Evolutionary conservation across 2,329 filamentous ascomycete genomes (phyloP).

Genomic region (Monosporascus ibericus): DNA sequence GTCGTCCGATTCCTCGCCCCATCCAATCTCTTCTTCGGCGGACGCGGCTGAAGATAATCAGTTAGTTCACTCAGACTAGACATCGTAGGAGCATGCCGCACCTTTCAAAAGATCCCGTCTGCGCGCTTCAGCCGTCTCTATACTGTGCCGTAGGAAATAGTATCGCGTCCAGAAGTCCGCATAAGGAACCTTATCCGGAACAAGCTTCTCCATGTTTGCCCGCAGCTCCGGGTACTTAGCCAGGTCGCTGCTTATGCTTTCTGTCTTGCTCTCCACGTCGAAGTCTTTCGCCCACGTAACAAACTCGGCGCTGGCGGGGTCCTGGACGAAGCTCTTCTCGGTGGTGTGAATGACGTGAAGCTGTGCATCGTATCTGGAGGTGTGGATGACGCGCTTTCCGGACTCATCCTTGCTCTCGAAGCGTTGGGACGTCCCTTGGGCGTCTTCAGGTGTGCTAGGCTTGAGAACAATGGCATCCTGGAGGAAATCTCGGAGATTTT

Average conservation of each 20-base stretch:
- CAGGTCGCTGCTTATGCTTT: slow-evolving; percentile 73
- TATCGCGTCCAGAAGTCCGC: slow-evolving; percentile 88
- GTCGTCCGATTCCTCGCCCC: slow-evolving; percentile 65
- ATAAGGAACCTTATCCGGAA: slow-evolving; percentile 91
- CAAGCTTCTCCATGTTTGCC: slow-evolving; percentile 86
- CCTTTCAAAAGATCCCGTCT: slow-evolving; percentile 87
- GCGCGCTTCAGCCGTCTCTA: slow-evolving; percentile 87
- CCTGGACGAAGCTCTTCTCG: slow-evolving; percentile 72
- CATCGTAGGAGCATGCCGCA: slow-evolving; percentile 38
- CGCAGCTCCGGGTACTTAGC: slow-evolving; percentile 82
- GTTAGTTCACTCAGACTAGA: slow-evolving; percentile 25
- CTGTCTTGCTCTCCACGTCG: slow-evolving; percentile 77
- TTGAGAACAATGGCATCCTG: slow-evolving; percentile 85
- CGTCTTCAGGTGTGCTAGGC: slow-evolving; percentile 53
- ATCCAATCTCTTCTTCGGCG: slow-evolving; percentile 64
- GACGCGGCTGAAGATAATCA: slow-evolving; percentile 49
- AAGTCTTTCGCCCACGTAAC: slow-evolving; percentile 67
- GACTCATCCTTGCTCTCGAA: slow-evolving; percentile 91
- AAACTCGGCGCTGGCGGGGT: slow-evolving; percentile 72
- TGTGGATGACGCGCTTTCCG: slow-evolving; percentile 90
- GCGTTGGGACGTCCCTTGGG: slow-evolving; percentile 57
- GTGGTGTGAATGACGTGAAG: slow-evolving; percentile 91
- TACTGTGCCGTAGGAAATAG: slow-evolving; percentile 87
- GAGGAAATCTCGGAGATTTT: slow-evolving; percentile 83
- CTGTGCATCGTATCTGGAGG: slow-evolving; percentile 90